Evolutionary conservation across 257 asterid genomes (phyloP).

Genomic region (Rhazya stricta): DNA sequence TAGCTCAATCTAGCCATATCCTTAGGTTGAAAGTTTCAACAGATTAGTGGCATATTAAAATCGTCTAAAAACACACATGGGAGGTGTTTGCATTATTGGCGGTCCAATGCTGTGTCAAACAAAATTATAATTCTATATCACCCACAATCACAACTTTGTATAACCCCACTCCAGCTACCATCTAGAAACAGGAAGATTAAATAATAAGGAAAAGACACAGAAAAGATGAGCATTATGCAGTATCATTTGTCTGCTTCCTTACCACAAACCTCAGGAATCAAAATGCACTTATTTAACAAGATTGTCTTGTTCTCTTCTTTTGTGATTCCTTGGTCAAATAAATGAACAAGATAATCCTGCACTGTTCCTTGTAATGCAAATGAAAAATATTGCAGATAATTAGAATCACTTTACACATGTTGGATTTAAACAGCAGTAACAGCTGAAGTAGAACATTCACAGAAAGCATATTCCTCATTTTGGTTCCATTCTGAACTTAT

Average conservation of each 20-base stretch:
- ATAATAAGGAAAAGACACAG: too few relatives aligned
- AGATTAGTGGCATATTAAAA: too few relatives aligned
- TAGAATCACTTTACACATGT: not conserved
- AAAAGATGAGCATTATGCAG: not conserved
- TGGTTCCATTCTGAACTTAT: not conserved
- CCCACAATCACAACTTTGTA: too few relatives aligned
- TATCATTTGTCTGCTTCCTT: constrained; percentile 9
- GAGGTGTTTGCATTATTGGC: not conserved
- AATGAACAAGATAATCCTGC: not conserved
- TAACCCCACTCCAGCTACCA: not conserved
- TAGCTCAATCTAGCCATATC: too few relatives aligned
- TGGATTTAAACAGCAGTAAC: not conserved
- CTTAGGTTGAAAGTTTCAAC: too few relatives aligned
- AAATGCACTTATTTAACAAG: not conserved
- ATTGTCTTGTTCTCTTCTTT: not conserved
- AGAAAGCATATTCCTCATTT: not conserved
- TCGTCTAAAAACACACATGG: not conserved
- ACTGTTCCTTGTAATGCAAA: not conserved
- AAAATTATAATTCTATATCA: too few relatives aligned
- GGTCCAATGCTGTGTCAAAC: not conserved
- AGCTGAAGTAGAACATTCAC: not conserved
- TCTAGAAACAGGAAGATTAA: not conserved
- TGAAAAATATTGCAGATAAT: not conserved
- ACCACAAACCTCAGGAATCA: constrained; percentile 9
- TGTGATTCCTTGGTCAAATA: not conserved